phyloP scores from a whole-genome alignment of 371 early-diverging fungal genomes.

The Mortierella sp. region DNA sequence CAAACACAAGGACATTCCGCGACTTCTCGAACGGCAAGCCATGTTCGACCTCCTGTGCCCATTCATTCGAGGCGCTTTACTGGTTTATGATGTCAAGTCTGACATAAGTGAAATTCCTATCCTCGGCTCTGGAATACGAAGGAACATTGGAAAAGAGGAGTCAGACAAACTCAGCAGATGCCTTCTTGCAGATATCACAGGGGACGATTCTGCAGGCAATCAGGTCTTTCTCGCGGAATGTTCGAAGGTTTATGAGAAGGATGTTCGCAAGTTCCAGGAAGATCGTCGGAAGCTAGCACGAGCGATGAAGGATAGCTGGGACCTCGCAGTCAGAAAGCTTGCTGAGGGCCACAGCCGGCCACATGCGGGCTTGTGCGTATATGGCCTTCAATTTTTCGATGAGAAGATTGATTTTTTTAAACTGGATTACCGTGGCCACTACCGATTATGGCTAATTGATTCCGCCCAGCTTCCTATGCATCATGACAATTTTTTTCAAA shows the following conservation, averaged over 20 bases:
- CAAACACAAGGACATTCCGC: constrained; percentile 10
- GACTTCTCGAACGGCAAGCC: constrained; percentile 21
- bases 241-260: constrained; percentile 4
- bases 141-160: constrained; percentile 20
- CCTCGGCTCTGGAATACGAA: constrained; percentile 17
- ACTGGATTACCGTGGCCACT: no score
- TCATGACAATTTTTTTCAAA: no score
- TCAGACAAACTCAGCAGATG: constrained; percentile 20
- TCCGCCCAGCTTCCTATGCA: no score
- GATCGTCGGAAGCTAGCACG: no score
- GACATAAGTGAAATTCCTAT: constrained; percentile 21
- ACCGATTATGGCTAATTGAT: no score
- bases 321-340: no score
- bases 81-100: constrained; percentile 22
- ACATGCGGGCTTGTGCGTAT: no score
- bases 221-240: constrained; percentile 25
- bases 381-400: no score
- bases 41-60: constrained; percentile 19
- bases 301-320: no score
- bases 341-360: no score
- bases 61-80: constrained; percentile 19
- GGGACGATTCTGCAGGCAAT: constrained; percentile 3
- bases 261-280: no score
- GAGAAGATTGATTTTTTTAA: no score
- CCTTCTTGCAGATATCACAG: constrained; percentile 19